Conservation (phyloP, 345 rosid genomes). For the Citrus cavaleriei region DNA sequence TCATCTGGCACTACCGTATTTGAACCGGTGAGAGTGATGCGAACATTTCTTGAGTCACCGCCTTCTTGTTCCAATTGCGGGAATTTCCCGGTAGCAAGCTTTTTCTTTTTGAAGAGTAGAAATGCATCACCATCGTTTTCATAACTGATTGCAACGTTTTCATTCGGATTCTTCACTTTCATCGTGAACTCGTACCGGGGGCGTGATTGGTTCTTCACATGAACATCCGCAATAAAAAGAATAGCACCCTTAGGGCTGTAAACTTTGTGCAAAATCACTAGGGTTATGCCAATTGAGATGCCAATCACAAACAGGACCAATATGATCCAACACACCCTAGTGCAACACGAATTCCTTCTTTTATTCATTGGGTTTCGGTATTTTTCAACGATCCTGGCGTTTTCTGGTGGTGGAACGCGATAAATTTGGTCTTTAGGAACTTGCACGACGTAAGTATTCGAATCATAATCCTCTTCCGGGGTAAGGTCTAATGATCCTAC, state of each 20-base stretch:
- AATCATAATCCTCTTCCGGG: slow-evolving; percentile 8
- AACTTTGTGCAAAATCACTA: not conserved
- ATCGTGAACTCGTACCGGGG: slow-evolving; percentile 19
- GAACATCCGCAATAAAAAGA: slow-evolving; percentile 17
- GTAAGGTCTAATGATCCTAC: not conserved
- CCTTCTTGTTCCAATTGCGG: slow-evolving; percentile 25
- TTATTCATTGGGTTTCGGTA: slow-evolving; percentile 17
- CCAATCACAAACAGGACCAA: slow-evolving; percentile 19
- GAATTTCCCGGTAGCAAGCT: slow-evolving; percentile 37
- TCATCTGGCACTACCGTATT: slow-evolving; percentile 9
- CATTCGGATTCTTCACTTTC: slow-evolving; percentile 36
- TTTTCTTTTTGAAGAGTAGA: slow-evolving; percentile 32
- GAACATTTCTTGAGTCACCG: slow-evolving; percentile 14
- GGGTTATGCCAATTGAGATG: slow-evolving; percentile 13
- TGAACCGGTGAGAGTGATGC: slow-evolving; percentile 15
- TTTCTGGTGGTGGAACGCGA: slow-evolving; percentile 54
- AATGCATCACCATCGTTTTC: slow-evolving; percentile 16
- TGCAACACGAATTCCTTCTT: slow-evolving; percentile 6
- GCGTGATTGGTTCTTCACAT: slow-evolving; percentile 7
- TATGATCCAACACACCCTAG: slow-evolving; percentile 21
- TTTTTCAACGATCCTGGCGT: slow-evolving; percentile 45
- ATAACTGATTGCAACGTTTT: slow-evolving; percentile 28
- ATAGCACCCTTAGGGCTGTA: slow-evolving; percentile 21
- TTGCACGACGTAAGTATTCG: slow-evolving; percentile 51
- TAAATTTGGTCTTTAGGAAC: slow-evolving; percentile 70